phyloP scores from a whole-genome alignment of 1,284 basidiomycete species.

The Ceratobasidium theobromae region DNA sequence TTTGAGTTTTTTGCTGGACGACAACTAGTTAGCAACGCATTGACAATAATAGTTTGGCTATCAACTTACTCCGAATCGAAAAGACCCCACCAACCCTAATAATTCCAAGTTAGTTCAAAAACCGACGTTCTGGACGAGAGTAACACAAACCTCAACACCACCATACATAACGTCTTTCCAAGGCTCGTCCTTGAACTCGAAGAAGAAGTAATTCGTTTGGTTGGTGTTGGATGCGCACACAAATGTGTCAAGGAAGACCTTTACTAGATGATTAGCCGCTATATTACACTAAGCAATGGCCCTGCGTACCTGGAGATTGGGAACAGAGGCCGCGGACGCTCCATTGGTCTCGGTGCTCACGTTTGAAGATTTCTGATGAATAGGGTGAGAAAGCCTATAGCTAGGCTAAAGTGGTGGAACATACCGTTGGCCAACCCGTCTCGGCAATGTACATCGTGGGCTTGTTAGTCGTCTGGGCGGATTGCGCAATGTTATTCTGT shows the following conservation, averaged over 20 bases:
- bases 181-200: constrained; percentile 80
- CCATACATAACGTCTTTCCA: constrained; percentile 81
- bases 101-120: not conserved
- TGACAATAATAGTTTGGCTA: not conserved
- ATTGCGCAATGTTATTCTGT: constrained; percentile 57
- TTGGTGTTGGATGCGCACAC: constrained; percentile 85
- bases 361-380: constrained; percentile 57
- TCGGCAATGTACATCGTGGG: constrained; percentile 86
- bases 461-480: constrained; percentile 57
- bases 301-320: constrained; percentile 62
- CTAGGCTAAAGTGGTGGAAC: constrained; percentile 34
- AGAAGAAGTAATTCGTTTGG: constrained; percentile 83
- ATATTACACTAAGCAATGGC: not conserved
- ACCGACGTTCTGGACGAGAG: constrained; percentile 36
- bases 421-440: constrained; percentile 89
- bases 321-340: constrained; percentile 63
- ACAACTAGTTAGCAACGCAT: not conserved
- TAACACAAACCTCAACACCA: constrained; percentile 70
- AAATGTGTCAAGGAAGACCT: constrained; percentile 80
- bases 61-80: constrained; percentile 52
- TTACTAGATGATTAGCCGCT: constrained; percentile 28
- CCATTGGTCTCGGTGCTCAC: constrained; percentile 56
- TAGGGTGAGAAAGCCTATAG: not conserved
- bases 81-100: constrained; percentile 60
- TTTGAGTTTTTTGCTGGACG: constrained; percentile 44